These are phyloP conservation scores for Sarcodon aspratus DNA, from an alignment of 768 basidiomycete species.

Conservation along the genomic window DNA sequence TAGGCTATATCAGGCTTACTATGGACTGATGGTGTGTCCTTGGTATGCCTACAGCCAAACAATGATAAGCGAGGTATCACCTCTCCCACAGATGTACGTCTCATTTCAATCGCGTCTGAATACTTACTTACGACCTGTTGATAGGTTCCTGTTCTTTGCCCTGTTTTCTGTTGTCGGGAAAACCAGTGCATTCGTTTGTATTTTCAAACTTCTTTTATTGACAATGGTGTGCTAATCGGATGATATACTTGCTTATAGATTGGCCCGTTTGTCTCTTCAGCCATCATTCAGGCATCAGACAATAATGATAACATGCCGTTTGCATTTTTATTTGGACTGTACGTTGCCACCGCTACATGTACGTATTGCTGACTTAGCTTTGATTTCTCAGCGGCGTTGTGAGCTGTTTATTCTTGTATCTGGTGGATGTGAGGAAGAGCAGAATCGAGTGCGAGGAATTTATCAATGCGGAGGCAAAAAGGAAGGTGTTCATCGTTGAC, in stretches of 20 bases:
- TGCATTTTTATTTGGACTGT: conserved; percentile 62
- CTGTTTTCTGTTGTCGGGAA: conserved; percentile 49
- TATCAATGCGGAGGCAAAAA: conserved; percentile 37
- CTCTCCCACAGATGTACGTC: conserved; percentile 54
- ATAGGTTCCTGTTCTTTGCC: conserved; percentile 65
- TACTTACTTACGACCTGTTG: too few species aligned
- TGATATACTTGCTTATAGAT: conserved; percentile 23
- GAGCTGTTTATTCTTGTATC: conserved; percentile 47
- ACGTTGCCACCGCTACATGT: conserved; percentile 15
- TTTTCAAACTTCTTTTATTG: too few species aligned
- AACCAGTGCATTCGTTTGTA: conserved; percentile 3
- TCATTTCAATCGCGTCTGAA: too few species aligned
- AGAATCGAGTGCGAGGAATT: conserved; percentile 52
- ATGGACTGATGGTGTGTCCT: conserved; percentile 64
- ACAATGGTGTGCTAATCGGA: background rate
- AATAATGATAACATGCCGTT: conserved; percentile 73
- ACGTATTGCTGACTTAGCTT: background rate
- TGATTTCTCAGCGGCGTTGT: conserved; percentile 28
- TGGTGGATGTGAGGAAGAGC: conserved; percentile 58
- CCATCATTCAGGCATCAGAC: conserved; percentile 56
- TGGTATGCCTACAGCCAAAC: conserved; percentile 80
- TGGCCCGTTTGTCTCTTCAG: conserved; percentile 63
- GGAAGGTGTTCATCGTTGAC: conserved; percentile 21
- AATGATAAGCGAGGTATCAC: conserved; percentile 74
- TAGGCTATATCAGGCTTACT: conserved; percentile 62